Evolutionary conservation across 768 basidiomycete genomes (phyloP).

Genomic region (Leccinum incarnatum): DNA sequence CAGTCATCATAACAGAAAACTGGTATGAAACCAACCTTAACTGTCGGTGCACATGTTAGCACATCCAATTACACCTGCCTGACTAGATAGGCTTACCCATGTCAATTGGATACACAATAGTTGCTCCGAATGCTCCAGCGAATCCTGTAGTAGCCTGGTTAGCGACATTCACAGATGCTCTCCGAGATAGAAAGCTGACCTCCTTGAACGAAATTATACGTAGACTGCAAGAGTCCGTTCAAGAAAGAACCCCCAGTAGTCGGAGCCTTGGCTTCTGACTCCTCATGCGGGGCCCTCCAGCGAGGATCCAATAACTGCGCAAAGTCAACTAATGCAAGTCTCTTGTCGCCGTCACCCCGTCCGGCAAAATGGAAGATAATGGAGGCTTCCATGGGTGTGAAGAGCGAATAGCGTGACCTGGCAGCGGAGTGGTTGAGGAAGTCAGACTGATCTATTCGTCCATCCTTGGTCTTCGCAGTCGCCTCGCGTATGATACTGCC

Average conservation of each 20-base stretch:
- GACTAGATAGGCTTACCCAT: conserved; percentile 52
- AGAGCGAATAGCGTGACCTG: conserved; percentile 88
- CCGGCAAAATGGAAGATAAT: conserved; percentile 98
- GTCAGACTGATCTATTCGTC: conserved; percentile 93
- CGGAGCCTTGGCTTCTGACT: conserved; percentile 34
- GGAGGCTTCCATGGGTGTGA: conserved; percentile 97
- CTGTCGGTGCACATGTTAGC: conserved; percentile 36
- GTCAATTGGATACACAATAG: conserved; percentile 97
- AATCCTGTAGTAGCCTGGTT: conserved; percentile 51
- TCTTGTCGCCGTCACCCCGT: conserved; percentile 64
- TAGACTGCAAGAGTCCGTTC: conserved; percentile 61
- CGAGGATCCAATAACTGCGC: conserved; percentile 88
- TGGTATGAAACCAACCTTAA: conserved; percentile 55
- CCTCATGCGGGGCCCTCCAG: conserved; percentile 73
- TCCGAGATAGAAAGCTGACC: conserved; percentile 40
- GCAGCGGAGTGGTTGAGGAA: conserved; percentile 88
- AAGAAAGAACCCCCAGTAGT: conserved; percentile 43
- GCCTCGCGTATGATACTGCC: conserved; percentile 84
- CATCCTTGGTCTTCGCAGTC: conserved; percentile 87
- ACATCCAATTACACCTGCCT: neutral
- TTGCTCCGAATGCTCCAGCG: conserved; percentile 93
- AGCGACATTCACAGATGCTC: conserved; percentile 1
- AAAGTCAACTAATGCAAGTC: conserved; percentile 87
- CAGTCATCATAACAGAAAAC: neutral
- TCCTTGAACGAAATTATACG: conserved; percentile 87